Percentiles rank a stretch among this genome's conserved stretches.
Evolutionary conservation across 2,329 filamentous ascomycete genomes (phyloP).

Genomic region (Albophoma yamanashiensis): DNA sequence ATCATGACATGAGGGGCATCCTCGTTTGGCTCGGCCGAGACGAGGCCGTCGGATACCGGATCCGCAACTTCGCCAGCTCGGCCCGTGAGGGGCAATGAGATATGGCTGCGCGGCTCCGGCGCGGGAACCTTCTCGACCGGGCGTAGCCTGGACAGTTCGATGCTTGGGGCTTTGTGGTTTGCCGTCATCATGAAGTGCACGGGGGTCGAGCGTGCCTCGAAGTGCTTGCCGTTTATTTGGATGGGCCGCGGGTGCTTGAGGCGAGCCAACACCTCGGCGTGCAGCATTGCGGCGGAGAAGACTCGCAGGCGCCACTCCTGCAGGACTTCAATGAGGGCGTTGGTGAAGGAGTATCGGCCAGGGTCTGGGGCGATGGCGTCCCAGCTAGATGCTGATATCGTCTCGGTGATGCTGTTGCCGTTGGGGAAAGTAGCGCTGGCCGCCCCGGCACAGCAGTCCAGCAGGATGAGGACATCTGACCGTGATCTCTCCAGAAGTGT

Average conservation of each 20-base stretch:
- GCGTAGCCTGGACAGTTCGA: constrained; percentile 35
- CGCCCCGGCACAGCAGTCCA: constrained; percentile 50
- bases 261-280: constrained; percentile 48
- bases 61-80: constrained; percentile 13
- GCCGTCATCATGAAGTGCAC: constrained; percentile 55
- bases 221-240: constrained; percentile 44
- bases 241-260: constrained; percentile 49
- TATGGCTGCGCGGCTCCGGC: constrained; percentile 11
- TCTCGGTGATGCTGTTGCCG: constrained; percentile 49
- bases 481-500: constrained; percentile 45
- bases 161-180: constrained; percentile 47
- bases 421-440: constrained; percentile 49
- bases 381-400: constrained; percentile 52
- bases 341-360: constrained; percentile 49
- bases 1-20: constrained; percentile 51
- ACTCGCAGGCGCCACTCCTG: constrained; percentile 43
- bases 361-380: constrained; percentile 50
- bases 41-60: constrained; percentile 12
- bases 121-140: constrained; percentile 13
- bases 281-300: constrained; percentile 50
- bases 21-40: constrained; percentile 37
- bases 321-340: constrained; percentile 47
- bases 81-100: constrained; percentile 12
- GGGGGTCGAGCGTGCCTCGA: constrained; percentile 47
- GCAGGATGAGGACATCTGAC: constrained; percentile 46